Conservation (phyloP, 257 asterid species). For the Cordia subcordata region DNA sequence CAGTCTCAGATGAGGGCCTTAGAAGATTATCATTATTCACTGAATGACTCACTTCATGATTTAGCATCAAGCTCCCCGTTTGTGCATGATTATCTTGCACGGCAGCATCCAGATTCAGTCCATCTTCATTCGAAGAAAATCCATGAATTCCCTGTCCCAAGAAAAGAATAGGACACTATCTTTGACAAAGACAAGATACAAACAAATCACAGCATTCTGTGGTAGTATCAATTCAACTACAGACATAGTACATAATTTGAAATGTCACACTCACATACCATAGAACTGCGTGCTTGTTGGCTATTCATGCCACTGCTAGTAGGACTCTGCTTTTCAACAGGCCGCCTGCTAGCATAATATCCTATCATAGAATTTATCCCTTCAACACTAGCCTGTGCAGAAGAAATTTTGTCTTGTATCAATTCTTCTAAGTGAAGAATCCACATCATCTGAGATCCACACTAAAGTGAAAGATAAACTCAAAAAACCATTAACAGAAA, state of each 20-base stretch:
- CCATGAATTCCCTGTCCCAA: conserved; percentile 40
- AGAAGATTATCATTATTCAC: conserved; percentile 27
- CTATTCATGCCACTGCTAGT: conserved; percentile 33
- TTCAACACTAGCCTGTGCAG: conserved; percentile 67
- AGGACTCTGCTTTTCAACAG: conserved; percentile 39
- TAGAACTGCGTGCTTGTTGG: conserved; percentile 41
- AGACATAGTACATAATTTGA: neutral
- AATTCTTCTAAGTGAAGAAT: no score
- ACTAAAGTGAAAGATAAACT: no score
- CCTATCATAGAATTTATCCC: conserved; percentile 58
- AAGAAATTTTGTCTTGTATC: no score
- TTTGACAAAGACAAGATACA: no score
- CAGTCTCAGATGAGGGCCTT: conserved; percentile 25
- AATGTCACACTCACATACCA: neutral
- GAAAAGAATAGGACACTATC: no score
- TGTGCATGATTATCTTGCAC: conserved; percentile 38
- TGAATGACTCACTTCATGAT: conserved; percentile 20
- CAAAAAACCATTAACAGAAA: no score
- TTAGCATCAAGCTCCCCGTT: conserved; percentile 30
- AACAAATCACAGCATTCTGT: no score
- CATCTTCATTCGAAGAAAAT: conserved; percentile 42
- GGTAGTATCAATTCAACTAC: no score
- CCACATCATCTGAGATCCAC: no score
- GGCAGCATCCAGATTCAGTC: conserved; percentile 18
- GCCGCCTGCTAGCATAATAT: conserved; percentile 47